phyloP scores from a whole-genome alignment of 192 early-diverging fungal genomes.

The Dimargaris cristalligena region DNA sequence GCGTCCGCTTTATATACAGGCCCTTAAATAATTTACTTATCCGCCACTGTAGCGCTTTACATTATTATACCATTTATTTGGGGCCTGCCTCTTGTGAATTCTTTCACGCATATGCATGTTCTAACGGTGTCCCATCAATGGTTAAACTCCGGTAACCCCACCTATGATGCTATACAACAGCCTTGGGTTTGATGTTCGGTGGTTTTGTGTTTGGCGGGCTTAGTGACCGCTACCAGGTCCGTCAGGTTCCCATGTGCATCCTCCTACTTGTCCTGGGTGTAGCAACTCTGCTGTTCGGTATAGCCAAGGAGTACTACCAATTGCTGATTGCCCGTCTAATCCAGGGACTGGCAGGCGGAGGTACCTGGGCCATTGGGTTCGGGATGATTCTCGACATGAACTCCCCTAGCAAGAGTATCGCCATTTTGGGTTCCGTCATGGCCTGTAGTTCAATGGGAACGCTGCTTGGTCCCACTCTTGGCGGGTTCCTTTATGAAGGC shows the following conservation, averaged over 20 bases:
- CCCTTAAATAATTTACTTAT: too few relatives aligned
- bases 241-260: constrained; percentile 57
- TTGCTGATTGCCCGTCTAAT: constrained; percentile 49
- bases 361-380: constrained; percentile 54
- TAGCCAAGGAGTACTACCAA: constrained; percentile 42
- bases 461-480: constrained; percentile 46
- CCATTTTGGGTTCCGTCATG: constrained; percentile 51
- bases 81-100: too few relatives aligned
- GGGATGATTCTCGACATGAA: constrained; percentile 58
- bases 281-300: constrained; percentile 43
- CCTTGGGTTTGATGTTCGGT: constrained; percentile 39
- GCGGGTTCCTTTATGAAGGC: constrained; percentile 43
- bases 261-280: constrained; percentile 46
- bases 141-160: too few relatives aligned
- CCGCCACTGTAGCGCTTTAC: too few relatives aligned
- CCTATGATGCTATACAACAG: too few relatives aligned
- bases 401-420: constrained; percentile 34
- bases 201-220: constrained; percentile 52
- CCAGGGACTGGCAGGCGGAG: constrained; percentile 55
- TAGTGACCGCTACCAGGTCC: constrained; percentile 50
- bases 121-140: too few relatives aligned
- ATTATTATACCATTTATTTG: too few relatives aligned
- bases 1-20: too few relatives aligned
- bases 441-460: constrained; percentile 48
- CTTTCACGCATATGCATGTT: too few relatives aligned